A percentile compares a stretch with the other conserved stretches of the same genome.
These are phyloP conservation scores for Didymella keratinophila DNA, from an alignment of 2,329 filamentous ascomycete species.

Conservation along the genomic window DNA sequence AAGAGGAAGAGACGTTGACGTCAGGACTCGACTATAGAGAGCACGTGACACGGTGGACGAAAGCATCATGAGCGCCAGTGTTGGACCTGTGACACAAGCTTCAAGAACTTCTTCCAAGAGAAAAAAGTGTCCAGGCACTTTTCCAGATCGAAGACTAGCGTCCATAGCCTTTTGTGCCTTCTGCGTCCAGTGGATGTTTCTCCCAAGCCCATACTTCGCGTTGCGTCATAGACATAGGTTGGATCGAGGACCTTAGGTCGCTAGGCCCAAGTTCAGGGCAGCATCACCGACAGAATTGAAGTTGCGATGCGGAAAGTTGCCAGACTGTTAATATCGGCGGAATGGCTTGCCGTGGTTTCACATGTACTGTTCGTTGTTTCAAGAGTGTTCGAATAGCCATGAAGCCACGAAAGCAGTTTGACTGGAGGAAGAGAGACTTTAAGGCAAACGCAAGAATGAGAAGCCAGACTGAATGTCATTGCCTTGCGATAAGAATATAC, in stretches of 20 bases:
- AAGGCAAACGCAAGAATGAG: neutral
- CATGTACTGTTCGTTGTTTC: neutral
- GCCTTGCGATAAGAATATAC: constrained; percentile 21
- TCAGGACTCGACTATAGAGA: neutral
- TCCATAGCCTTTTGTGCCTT: no score
- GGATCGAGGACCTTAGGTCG: no score
- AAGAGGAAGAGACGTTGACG: neutral
- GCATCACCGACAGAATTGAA: no score
- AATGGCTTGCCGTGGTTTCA: neutral
- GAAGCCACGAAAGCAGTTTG: neutral
- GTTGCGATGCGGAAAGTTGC: no score
- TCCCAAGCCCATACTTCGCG: no score
- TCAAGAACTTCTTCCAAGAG: neutral
- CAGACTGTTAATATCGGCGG: neutral
- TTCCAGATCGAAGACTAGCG: neutral
- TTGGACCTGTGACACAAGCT: neutral
- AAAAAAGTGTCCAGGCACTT: neutral
- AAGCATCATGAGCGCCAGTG: neutral
- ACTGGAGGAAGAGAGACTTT: neutral
- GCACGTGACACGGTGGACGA: neutral
- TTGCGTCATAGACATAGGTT: no score
- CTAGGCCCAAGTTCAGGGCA: no score
- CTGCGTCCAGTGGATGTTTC: no score
- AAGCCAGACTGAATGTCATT: constrained; percentile 21
- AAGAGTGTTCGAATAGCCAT: neutral